Base-by-base conservation (phyloP, 306 rosid genomes). In the Castanea crenata region DNA sequence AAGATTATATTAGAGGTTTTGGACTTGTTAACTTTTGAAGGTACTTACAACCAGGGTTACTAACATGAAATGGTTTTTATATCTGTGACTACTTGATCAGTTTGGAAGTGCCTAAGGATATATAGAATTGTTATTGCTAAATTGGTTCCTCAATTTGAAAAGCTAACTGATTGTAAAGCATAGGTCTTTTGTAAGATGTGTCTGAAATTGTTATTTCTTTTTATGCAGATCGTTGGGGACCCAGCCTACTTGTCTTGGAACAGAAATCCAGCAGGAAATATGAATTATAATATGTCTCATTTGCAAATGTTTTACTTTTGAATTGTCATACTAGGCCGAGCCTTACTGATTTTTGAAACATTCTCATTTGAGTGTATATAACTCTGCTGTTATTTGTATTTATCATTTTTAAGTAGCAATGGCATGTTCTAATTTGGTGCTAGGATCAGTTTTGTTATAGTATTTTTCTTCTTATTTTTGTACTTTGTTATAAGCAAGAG, bases 221-320 rank as follows among this genome's bases (percentile, higher is more conserved):
- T 73, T 20, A 44, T 85, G 93, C 96, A 92, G 98, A 86, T 90
- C 96, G 52, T 92, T 76, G 97, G 94, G 46, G 98, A 94, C 84
- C 93, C 96, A 70, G 84, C 96, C 41, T 92, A 87, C 88, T 85
- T 92, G 86, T 90, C 96, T 63, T 92, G 97, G 98, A 92, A 92
- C 88, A 90, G 57, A 83, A 49, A 49, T 49, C 54, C 54, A 49
- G 54, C 54, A 12, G 82, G 81, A 80, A 58, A 55, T 41, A n/a
- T 38, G n/a, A 79, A 55, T 38, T 85, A 75, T 81, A 78, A 52
- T 19, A 13, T 32, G 25, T 8, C 52, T 31, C 20, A 14, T 67
- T 20, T 31, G 41, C 19, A 38, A 68, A 27, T 78, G 51, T 59
- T 74, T 65, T 46, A 11, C 69, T 59, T n/a, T 19, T 74, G 76